Conservation (phyloP, 2,329 filamentous ascomycete genomes). For the Emydomyces testavorans region DNA sequence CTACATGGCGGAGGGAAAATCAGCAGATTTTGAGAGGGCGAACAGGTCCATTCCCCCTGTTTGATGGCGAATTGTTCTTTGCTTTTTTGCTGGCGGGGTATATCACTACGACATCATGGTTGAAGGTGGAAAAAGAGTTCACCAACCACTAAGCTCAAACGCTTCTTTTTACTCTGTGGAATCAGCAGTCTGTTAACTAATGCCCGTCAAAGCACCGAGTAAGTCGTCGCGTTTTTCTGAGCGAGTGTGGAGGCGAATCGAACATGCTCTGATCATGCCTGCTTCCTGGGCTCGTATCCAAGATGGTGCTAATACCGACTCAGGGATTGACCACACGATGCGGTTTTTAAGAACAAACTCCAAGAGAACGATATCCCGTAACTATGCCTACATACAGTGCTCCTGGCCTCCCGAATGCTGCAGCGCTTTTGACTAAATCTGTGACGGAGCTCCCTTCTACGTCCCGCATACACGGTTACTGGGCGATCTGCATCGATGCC, state of each 20-base stretch:
- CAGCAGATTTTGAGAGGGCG: background rate
- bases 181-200: background rate
- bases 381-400: background rate
- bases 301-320: no score
- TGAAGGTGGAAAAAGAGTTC: background rate
- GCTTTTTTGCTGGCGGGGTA: slow-evolving; percentile 8
- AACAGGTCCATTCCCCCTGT: slow-evolving; percentile 2
- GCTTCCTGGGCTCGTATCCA: no score
- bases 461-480: background rate
- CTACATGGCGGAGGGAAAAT: background rate
- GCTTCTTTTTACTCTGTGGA: background rate
- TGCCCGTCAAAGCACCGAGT: no score
- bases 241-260: no score
- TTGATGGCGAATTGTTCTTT: slow-evolving; percentile 5
- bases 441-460: no score
- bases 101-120: background rate
- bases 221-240: no score
- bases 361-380: no score
- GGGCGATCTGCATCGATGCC: background rate
- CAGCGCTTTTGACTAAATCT: no score
- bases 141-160: background rate
- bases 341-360: no score
- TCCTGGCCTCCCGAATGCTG: background rate
- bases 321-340: no score
- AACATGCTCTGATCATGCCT: no score